Base-by-base conservation (phyloP, 495 filamentous ascomycete species). In the Aspergillus wentii region DNA sequence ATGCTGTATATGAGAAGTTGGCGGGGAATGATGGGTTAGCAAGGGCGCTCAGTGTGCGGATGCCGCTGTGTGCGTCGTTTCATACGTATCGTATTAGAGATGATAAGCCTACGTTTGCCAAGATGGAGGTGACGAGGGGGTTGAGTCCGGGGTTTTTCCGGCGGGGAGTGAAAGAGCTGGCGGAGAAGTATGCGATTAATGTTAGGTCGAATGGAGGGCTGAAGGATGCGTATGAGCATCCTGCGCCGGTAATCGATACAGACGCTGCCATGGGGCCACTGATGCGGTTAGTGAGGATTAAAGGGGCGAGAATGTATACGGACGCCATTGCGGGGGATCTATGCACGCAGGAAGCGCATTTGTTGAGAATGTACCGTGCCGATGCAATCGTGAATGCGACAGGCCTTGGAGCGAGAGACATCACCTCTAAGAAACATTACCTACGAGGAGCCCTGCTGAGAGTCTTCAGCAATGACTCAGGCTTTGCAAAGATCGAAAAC, bases 161-260 rank as follows among this genome's bases (percentile, higher is more conserved):
- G 21, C 21, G 8, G 15, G 30, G 15, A 18, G 15, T 2, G 31
- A 19, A 4, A 21, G 17, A 3, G 17, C 13, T 16, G 13, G 19
- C 31, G 14, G 13, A n/a, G 8, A 50, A 62, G 16, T 49, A 54
- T 13, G 46, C 49, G 10, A 38, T 68, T 21, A 54, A 62, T 43
- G 39, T 69, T 17, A 53, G 62, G 46, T 36, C 50, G 0, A 41
- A 49, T 8, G 61, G 62, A 35, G 69, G 66, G 9, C 56, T 57
- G 6, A 57, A 66, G 11, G 68, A 72, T 43, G 69, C 68, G 6
- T 73, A 71, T 37, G 55, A 69, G 43, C 50, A 68, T 42, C 47
- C 64, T 23, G 62, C 70, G 10, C 69, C 68, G 8, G 49, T 73
- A 32, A 70, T 74, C 46, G 68, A 74, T 35, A 71, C 70, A 13